phyloP scores from a whole-genome alignment of 495 filamentous ascomycete species.

The Sordaria brevicollis region DNA sequence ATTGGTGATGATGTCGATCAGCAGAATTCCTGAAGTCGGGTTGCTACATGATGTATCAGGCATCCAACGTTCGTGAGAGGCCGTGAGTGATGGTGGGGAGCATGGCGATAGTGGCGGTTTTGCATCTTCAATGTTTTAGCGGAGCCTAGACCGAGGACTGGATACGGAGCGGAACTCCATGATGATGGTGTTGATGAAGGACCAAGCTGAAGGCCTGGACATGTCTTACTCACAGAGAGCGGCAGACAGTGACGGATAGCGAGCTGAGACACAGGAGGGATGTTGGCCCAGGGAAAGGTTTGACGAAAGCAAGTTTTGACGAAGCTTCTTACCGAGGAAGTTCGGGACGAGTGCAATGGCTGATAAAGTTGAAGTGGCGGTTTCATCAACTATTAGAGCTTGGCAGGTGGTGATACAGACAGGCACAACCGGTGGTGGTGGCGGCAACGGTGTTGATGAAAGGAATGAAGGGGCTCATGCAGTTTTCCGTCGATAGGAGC shows the following conservation, averaged over 20 bases:
- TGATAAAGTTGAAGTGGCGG: background rate
- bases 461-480: background rate
- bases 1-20: too few relatives aligned
- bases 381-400: background rate
- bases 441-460: background rate
- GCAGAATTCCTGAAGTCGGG: too few relatives aligned
- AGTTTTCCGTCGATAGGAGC: background rate
- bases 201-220: background rate
- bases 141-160: background rate
- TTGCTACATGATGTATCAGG: background rate
- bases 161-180: background rate
- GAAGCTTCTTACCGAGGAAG: too few relatives aligned
- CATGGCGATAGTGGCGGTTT: background rate
- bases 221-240: background rate
- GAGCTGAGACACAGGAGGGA: background rate
- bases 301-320: background rate
- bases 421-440: background rate
- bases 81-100: background rate
- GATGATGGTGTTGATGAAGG: background rate
- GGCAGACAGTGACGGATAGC: background rate
- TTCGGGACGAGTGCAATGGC: background rate
- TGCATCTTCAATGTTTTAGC: too few relatives aligned
- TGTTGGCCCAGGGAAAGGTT: background rate
- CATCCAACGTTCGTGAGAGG: background rate
- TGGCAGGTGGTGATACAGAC: background rate